Evolutionary conservation across 139 green algal species (phyloP), one percentile per base, ranked within the genome.

Genomic region (Tetradesmus lagerheimii): DNA sequence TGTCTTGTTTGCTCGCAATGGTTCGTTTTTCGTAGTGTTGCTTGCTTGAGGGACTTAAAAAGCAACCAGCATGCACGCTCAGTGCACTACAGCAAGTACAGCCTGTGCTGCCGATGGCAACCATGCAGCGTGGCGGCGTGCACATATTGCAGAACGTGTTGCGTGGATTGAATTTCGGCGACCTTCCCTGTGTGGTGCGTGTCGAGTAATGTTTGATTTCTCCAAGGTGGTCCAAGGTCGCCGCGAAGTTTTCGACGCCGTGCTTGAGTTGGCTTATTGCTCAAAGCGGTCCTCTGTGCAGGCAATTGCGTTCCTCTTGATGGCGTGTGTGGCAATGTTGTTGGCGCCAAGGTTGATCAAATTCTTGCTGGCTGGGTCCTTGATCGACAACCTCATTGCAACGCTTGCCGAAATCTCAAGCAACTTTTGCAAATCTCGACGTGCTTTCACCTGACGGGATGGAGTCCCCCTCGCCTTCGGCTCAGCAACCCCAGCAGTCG

Each of bases 321-420:
- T 64, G 50, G 11, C 12, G 53, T 0, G 14, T 25, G 18, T 57
- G 45, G 14, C 45, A 8, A 71, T 31, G 57, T 71, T 71, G 57
- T 71, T 71, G 57, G 57, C 57, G 57, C 57, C 57, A 71, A 71
- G 57, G 57, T 71, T 71, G 23, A 23, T 71, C 57, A 23, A 71
- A 31, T 71, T 23, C 57, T 71, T 71, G 57, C 57, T 71, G 57
- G 57, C 57, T 71, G 12, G 23, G 57, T 71, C 57, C 57, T 71
- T 71, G 57, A 64, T 71, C 57, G 57, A 71, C 57, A 71, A 71
- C 57, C 57, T 71, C 57, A 71, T 71, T n/a, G 57, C 57, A 71
- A 71, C 57, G 57, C 25, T n/a, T n/a, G 23, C 4, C 57, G 57
- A 18, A 71, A 31, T 71, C 31, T 18, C 23, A n/a, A 20, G 57